Percentiles rank a stretch among this genome's conserved stretches.
phyloP scores from a whole-genome alignment of 306 rosid species.

The Coriaria nepalensis region DNA sequence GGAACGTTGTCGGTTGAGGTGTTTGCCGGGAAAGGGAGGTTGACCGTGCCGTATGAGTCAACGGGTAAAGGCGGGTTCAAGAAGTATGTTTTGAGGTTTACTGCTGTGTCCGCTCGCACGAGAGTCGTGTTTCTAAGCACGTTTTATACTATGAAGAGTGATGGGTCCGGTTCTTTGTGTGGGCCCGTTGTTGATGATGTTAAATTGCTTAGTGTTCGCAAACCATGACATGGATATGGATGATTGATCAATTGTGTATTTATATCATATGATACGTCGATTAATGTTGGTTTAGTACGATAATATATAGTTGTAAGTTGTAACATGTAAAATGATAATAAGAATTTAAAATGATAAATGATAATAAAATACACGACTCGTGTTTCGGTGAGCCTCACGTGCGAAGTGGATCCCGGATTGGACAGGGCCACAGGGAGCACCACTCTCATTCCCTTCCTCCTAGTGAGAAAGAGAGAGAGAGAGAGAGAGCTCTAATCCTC shows the following conservation, averaged over 20 bases:
- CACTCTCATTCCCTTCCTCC: too few relatives aligned
- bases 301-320: too few relatives aligned
- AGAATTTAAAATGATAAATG: too few relatives aligned
- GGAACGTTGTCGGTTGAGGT: conserved; percentile 54
- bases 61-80: conserved; percentile 73
- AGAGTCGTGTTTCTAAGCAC: conserved; percentile 65
- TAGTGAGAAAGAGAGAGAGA: neutral
- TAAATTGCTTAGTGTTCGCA: conserved; percentile 41
- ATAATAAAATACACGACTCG: too few relatives aligned
- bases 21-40: conserved; percentile 37
- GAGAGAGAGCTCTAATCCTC: neutral
- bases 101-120: conserved; percentile 29
- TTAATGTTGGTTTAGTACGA: too few relatives aligned
- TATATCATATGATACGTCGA: too few relatives aligned
- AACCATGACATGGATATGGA: too few relatives aligned
- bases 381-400: too few relatives aligned
- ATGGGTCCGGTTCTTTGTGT: conserved; percentile 65
- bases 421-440: too few relatives aligned
- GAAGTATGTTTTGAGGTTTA: conserved; percentile 46
- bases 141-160: conserved; percentile 68
- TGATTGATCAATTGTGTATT: too few relatives aligned
- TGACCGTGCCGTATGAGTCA: conserved; percentile 53
- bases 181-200: conserved; percentile 85
- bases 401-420: too few relatives aligned
- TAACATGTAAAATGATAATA: too few relatives aligned